These are phyloP conservation scores for Lasiodiplodia sp. DNA, from an alignment of 2,329 filamentous ascomycete genomes.

Conservation along the genomic window DNA sequence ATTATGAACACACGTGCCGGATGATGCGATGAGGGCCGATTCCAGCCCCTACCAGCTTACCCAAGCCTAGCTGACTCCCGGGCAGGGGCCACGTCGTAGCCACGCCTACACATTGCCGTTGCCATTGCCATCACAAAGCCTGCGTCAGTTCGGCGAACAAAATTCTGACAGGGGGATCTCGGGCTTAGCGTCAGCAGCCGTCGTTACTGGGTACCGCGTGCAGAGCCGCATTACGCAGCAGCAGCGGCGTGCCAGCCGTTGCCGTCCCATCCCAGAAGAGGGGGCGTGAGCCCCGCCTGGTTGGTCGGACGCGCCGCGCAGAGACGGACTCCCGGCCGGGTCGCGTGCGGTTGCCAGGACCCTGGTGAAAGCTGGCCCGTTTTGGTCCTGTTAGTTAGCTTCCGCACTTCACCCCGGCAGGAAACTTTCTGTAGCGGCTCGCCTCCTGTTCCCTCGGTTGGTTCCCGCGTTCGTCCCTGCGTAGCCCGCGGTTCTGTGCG, in stretches of 20 bases:
- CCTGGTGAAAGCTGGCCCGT: not conserved
- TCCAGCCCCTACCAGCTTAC: conserved; percentile 25
- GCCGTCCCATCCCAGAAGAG: not conserved
- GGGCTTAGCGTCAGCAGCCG: conserved; percentile 11
- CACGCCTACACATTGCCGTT: not conserved
- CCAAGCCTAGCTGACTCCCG: not conserved
- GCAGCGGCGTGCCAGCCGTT: conserved; percentile 9
- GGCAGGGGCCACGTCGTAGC: too few relatives aligned
- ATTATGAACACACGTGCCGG: conserved; percentile 14
- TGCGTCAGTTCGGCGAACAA: not conserved
- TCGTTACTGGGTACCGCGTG: not conserved
- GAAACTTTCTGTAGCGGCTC: not conserved
- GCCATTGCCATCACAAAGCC: not conserved
- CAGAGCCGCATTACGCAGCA: conserved; percentile 20
- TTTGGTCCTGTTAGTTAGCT: not conserved
- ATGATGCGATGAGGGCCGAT: conserved; percentile 25
- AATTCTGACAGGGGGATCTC: not conserved
- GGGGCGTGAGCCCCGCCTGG: not conserved
- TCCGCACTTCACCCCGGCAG: not conserved
- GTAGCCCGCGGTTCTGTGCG: not conserved
- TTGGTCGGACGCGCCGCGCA: conserved; percentile 9
- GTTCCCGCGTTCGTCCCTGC: conserved; percentile 6
- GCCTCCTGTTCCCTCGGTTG: not conserved
- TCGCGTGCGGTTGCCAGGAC: conserved; percentile 1
- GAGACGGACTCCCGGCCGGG: not conserved